Conservation (phyloP, 2,329 filamentous ascomycete genomes). For the Talaromyces sp. region DNA sequence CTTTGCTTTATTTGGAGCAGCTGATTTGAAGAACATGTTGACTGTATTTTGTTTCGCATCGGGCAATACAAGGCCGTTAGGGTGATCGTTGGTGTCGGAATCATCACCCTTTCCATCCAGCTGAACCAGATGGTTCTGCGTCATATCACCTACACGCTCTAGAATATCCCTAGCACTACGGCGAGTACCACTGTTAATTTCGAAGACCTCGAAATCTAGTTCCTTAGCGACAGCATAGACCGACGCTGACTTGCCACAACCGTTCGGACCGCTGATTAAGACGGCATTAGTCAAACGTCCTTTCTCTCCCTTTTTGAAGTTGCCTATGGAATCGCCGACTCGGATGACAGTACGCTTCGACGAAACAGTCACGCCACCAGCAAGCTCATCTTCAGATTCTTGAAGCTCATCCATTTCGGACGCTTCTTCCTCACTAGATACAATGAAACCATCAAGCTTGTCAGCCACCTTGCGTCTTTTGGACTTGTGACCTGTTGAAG, state of each 20-base stretch:
- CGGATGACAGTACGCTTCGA: constrained; percentile 42
- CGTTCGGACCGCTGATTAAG: constrained; percentile 83
- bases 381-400: constrained; percentile 51
- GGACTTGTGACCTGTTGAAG: constrained; percentile 31
- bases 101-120: constrained; percentile 27
- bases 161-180: constrained; percentile 85
- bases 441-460: constrained; percentile 75
- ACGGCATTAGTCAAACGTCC: constrained; percentile 66
- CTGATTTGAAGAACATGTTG: constrained; percentile 71
- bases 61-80: constrained; percentile 57
- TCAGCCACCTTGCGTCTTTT: constrained; percentile 67
- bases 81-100: constrained; percentile 34
- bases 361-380: constrained; percentile 38
- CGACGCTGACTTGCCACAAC: constrained; percentile 89
- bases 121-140: constrained; percentile 80
- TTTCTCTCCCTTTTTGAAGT: constrained; percentile 44
- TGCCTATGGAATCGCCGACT: constrained; percentile 35
- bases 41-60: constrained; percentile 74
- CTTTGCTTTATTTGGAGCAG: neutral
- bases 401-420: constrained; percentile 67
- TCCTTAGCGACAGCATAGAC: constrained; percentile 91
- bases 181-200: constrained; percentile 81
- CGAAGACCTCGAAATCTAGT: constrained; percentile 88
- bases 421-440: constrained; percentile 72
- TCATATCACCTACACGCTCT: constrained; percentile 95